phyloP scores from a whole-genome alignment of 257 asterid genomes.

The Mitragyna speciosa region DNA sequence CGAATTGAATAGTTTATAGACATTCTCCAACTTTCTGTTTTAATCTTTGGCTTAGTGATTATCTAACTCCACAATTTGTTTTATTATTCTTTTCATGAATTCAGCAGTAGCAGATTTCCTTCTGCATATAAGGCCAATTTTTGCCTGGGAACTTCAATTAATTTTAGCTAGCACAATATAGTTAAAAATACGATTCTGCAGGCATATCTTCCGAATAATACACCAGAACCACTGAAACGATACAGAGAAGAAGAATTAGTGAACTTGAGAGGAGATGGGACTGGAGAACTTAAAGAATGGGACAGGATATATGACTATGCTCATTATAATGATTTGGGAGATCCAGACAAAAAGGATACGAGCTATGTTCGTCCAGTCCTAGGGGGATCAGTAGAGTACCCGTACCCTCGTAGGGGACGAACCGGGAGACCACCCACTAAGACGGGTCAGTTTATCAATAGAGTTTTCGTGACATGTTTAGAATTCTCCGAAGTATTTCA shows the following conservation, averaged over 20 bases:
- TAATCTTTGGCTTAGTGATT: neutral
- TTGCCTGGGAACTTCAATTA: neutral
- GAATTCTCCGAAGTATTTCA: neutral
- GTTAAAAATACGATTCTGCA: conserved; percentile 18
- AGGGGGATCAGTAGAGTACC: conserved; percentile 65
- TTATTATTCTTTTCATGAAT: too few species aligned
- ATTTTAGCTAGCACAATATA: neutral
- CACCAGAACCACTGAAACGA: conserved; percentile 51
- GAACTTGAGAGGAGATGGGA: conserved; percentile 63
- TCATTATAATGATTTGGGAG: conserved; percentile 66
- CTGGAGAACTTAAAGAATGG: conserved; percentile 66
- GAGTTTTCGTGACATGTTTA: neutral
- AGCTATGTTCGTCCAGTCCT: conserved; percentile 54
- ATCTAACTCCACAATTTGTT: neutral
- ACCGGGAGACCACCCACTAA: conserved; percentile 60
- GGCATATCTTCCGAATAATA: conserved; percentile 71
- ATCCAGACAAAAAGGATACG: conserved; percentile 63
- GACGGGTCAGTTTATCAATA: conserved; percentile 38
- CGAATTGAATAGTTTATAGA: neutral
- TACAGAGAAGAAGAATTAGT: conserved; percentile 67
- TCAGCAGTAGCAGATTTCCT: neutral
- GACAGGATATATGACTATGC: conserved; percentile 74
- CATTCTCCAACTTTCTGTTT: neutral
- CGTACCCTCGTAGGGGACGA: conserved; percentile 83
- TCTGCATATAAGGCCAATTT: neutral